These are phyloP conservation scores for Lactarius hatsudake DNA, from an alignment of 768 basidiomycete species.

Conservation along the genomic window DNA sequence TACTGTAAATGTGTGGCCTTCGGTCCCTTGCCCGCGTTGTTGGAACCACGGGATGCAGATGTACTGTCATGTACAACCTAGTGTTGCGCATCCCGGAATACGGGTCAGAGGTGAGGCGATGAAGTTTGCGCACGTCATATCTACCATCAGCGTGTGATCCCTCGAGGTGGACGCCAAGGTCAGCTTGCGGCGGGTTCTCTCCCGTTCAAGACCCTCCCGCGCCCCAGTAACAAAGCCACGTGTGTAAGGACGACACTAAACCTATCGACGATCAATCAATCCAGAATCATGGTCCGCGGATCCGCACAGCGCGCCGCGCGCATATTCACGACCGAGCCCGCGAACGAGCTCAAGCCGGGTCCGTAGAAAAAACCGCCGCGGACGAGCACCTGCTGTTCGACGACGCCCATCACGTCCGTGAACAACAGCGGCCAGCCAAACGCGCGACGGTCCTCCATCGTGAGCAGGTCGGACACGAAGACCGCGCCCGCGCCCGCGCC, in stretches of 20 bases:
- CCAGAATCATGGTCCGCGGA: conserved; percentile 35
- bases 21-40: too few relatives aligned
- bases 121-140: not conserved
- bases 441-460: conserved; percentile 38
- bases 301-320: conserved; percentile 39
- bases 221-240: not conserved
- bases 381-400: conserved; percentile 42
- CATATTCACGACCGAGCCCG: conserved; percentile 40
- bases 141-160: not conserved
- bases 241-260: not conserved
- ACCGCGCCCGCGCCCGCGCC: conserved; percentile 38
- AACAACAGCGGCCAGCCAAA: conserved; percentile 44
- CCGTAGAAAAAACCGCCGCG: conserved; percentile 39
- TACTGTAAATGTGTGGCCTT: too few relatives aligned
- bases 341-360: conserved; percentile 38
- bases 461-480: conserved; percentile 42
- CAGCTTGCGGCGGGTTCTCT: not conserved
- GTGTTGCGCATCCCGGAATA: too few relatives aligned
- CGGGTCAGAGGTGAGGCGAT: too few relatives aligned
- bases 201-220: not conserved
- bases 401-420: conserved; percentile 42
- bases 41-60: too few relatives aligned
- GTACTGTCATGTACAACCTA: too few relatives aligned
- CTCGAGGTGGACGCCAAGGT: not conserved
- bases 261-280: conserved; percentile 31